Base-by-base conservation (phyloP, 2,329 filamentous ascomycete species). In the Lachnellula willkommii region DNA sequence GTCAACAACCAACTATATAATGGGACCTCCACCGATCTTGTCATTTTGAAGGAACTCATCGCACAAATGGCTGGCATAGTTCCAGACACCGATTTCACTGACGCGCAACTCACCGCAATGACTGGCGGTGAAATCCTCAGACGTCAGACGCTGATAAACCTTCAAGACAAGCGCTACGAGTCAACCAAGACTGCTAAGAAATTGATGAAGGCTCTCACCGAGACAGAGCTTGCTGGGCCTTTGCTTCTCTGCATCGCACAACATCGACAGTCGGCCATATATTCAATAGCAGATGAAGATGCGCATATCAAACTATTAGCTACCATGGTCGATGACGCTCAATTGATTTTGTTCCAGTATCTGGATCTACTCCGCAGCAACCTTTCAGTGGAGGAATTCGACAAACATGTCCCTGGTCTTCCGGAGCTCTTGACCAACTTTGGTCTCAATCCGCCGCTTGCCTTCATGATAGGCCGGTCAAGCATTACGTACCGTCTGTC, bases 31-130 rank as follows among this genome's bases (percentile, higher is more conserved):
- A 95, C 89, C 9, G 92, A 97, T 70, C 78, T 99, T 36, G 90
- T 96, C 60, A 89, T 99, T 58, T 76, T 99, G 43, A 89, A 94
- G 68, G 90, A 97, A 67, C 81, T 99, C 58, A 88, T 97, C 51
- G 84, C 85, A 37, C 89, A 89, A 2, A 97, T 99, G 94, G 90
- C 90, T 17, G 95, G 95, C 47, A 92, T 99, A 57, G 86, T 93
- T 12, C 85, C 92, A 4, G 87, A 93, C 58, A 82, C 86, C 52
- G 90, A 92, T 67, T 93, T 96, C 67, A 96, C 90, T 32, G 93
- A 99, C 63, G 77, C 85, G 17, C 92, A 96, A 72, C 81, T 96
- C 28, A 77, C 89, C 60, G 91, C 90, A 14, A 91, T 99, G 83
- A 90, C 89, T 42, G 93, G 92, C 58, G 92, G 93, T 14, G 84